Evolutionary conservation across 1,284 basidiomycete genomes (phyloP).

Genomic region (Sanghuangporus sanghuang): DNA sequence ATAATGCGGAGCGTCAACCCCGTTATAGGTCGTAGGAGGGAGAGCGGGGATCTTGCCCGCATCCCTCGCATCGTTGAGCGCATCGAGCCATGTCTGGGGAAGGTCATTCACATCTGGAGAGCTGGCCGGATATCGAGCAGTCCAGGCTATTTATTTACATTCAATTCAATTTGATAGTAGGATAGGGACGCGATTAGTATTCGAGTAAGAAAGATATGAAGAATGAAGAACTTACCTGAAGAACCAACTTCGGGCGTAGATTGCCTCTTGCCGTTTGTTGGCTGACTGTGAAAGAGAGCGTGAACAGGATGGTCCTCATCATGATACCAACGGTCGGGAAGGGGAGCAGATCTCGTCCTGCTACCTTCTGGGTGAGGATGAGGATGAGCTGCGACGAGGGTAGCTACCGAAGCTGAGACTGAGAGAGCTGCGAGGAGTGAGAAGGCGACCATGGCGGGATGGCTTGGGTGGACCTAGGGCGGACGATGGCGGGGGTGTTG

Average conservation of each 20-base stretch:
- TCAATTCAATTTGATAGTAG: background rate
- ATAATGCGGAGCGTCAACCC: constrained; percentile 48
- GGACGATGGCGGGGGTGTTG: background rate
- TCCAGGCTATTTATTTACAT: constrained; percentile 45
- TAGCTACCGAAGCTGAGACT: constrained; percentile 19
- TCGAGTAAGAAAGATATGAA: constrained; percentile 4
- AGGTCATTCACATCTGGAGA: constrained; percentile 41
- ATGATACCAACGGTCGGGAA: constrained; percentile 25
- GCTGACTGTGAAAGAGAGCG: constrained; percentile 22
- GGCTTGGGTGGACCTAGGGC: constrained; percentile 24
- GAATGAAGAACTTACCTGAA: constrained; percentile 35
- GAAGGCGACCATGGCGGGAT: constrained; percentile 27
- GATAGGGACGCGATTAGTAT: background rate
- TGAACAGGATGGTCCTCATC: constrained; percentile 24
- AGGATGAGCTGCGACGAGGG: constrained; percentile 10
- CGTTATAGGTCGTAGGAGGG: constrained; percentile 40
- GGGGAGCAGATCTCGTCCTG: constrained; percentile 11
- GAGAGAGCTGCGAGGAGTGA: constrained; percentile 28
- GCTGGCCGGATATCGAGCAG: constrained; percentile 42
- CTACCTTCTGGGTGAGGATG: background rate
- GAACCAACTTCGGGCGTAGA: constrained; percentile 54
- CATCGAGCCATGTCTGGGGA: constrained; percentile 62
- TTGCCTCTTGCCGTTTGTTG: constrained; percentile 31
- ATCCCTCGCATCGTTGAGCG: constrained; percentile 56
- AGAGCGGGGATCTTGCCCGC: constrained; percentile 71